phyloP scores from a whole-genome alignment of 129 eudicot species.

The Silybum marianum region DNA sequence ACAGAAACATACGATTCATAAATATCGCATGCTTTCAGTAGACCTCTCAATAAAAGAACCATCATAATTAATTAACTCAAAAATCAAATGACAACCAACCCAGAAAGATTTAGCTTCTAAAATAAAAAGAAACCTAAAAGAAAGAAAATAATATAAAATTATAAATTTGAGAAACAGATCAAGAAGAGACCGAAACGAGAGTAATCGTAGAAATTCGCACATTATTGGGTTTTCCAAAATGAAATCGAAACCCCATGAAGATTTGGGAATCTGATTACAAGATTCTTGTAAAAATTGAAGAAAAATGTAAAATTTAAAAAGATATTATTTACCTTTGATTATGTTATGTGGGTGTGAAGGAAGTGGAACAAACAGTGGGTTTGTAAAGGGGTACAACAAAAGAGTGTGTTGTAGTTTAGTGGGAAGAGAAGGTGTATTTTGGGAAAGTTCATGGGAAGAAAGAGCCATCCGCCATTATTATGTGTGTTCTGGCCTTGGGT shows the following conservation, averaged over 20 bases:
- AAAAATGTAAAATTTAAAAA: slow-evolving; percentile 7
- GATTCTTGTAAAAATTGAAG: slow-evolving; percentile 22
- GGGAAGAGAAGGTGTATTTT: slow-evolving; percentile 10
- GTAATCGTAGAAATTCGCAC: not conserved
- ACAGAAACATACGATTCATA: not conserved
- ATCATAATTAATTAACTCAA: not conserved
- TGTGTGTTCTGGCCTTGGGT: slow-evolving; percentile 16
- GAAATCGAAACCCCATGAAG: slow-evolving; percentile 9
- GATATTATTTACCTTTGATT: slow-evolving; percentile 26
- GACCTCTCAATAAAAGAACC: too few relatives aligned
- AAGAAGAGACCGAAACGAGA: not conserved
- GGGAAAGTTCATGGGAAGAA: not conserved
- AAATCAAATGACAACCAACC: not conserved
- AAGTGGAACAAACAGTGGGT: too few relatives aligned
- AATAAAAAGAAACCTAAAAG: not conserved
- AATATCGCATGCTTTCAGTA: slow-evolving; percentile 16
- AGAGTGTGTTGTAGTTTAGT: slow-evolving; percentile 14
- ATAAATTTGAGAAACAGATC: slow-evolving; percentile 21
- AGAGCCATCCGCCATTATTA: slow-evolving; percentile 10
- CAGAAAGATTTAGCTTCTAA: slow-evolving; percentile 17
- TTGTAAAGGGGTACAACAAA: not conserved
- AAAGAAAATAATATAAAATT: not conserved
- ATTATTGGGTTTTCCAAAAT: slow-evolving; percentile 10
- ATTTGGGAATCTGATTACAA: slow-evolving; percentile 24
- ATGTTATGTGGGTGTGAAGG: too few relatives aligned